Evolutionary conservation across 345 rosid genomes (phyloP), one percentile per base, ranked within the genome.

Genomic region (Lumnitzera littorea): DNA sequence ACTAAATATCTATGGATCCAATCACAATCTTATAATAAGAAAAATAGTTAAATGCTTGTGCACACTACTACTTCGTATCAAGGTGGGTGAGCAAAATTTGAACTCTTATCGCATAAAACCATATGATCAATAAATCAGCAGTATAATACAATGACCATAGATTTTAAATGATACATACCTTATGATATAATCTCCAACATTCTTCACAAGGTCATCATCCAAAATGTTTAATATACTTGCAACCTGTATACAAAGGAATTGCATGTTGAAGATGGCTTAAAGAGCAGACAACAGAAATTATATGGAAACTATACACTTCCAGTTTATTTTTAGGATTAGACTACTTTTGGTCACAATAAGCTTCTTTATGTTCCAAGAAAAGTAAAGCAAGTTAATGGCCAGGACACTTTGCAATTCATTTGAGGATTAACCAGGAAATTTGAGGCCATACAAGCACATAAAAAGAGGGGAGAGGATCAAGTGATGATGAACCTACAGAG

Each of bases 171-270:
- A 72, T 58, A 72, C 73, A 51, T 50, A 94, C 99, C 99, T 94
- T 77, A 85, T 55, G 62, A 94, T 88, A 81, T 81, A 94, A 78
- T 90, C 73, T 74, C 96, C 99, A 65, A 94, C 80, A 73, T 75
- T 77, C 54, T 58, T 70, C 60, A 77, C 71, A 69, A 94, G 84
- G 61, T 84, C 91, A 62, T 84, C 84, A 76, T 90, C 90, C 82
- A 90, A 62, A 76, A 87, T 84, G 72, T 86, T 84, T 61, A 94
- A 78, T 31, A 80, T 72, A 68, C 95, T 84, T n/a, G 99, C 99
- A 69, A 87, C 84, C 97, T 90, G 76, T 20, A 43, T 41, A 41
- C 64, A 27, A 57, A 58, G 15, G 53, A 58, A 29, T 6, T 41
- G 17, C 50, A 24, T 27, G 3, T 36, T 36, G 43, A 36, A 36